Evolutionary conservation across 345 rosid species (phyloP).

Genomic region (Pistacia integerrima): DNA sequence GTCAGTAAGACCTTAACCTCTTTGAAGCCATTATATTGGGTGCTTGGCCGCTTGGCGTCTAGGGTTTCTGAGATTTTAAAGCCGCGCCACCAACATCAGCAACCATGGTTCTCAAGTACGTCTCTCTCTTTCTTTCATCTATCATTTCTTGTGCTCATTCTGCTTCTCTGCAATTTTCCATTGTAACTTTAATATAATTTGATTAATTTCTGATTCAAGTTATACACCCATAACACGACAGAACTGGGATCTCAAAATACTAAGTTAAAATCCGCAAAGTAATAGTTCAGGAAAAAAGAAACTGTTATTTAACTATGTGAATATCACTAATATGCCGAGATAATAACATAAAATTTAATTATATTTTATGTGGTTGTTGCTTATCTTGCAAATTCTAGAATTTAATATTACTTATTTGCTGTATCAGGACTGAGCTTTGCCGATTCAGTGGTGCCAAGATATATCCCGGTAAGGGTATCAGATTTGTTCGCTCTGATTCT

Average conservation of each 20-base stretch:
- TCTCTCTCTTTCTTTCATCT: neutral
- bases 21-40: too few species aligned
- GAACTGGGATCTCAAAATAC: neutral
- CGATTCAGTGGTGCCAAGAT: constrained; percentile 78
- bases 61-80: too few species aligned
- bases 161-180: neutral
- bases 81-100: constrained; percentile 16
- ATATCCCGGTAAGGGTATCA: constrained; percentile 71
- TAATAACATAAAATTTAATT: neutral
- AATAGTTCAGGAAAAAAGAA: neutral
- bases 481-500: constrained; percentile 73
- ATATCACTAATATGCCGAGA: neutral
- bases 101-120: constrained; percentile 55
- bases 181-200: too few species aligned
- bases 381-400: neutral
- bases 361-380: neutral
- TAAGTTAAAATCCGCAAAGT: neutral
- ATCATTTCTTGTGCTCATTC: neutral
- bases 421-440: constrained; percentile 62
- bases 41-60: too few species aligned
- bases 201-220: neutral
- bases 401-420: neutral
- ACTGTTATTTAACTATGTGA: neutral
- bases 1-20: too few species aligned
- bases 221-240: neutral